These are phyloP conservation scores for Excoecaria agallocha DNA, from an alignment of 345 rosid species.

Conservation along the genomic window DNA sequence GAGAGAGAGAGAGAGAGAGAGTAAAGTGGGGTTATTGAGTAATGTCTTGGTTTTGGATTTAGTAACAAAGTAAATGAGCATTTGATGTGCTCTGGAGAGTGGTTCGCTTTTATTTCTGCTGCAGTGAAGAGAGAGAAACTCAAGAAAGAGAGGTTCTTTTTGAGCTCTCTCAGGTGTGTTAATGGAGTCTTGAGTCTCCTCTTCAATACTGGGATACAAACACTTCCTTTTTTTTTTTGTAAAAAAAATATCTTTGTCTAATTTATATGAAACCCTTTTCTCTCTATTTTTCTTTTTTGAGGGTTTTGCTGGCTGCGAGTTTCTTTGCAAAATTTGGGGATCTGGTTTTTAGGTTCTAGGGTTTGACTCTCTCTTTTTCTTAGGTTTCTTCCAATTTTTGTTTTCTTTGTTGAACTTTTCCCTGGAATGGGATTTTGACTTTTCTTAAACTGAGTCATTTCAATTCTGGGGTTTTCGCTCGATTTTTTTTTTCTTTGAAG, in stretches of 20 bases:
- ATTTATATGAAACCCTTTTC: conserved; percentile 21
- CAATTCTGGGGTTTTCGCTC: conserved; percentile 28
- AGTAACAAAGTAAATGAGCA: conserved; percentile 25
- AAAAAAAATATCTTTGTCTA: neutral
- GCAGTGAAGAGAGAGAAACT: conserved; percentile 23
- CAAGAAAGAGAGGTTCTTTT: conserved; percentile 13
- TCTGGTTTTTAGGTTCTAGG: conserved; percentile 58
- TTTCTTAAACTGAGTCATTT: conserved; percentile 26
- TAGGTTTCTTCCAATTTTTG: conserved; percentile 37
- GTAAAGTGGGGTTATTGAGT: conserved; percentile 23
- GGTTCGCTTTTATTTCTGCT: conserved; percentile 34
- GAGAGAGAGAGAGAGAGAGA: conserved; percentile 33
- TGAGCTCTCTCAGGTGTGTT: conserved; percentile 26
- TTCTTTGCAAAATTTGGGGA: conserved; percentile 42
- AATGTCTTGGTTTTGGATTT: conserved; percentile 30
- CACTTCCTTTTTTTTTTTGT: neutral
- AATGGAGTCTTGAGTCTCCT: conserved; percentile 23
- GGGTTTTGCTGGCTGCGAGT: conserved; percentile 18
- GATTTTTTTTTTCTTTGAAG: conserved; percentile 18
- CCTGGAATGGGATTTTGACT: conserved; percentile 40
- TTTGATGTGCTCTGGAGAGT: conserved; percentile 38
- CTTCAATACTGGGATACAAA: conserved; percentile 8
- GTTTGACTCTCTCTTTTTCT: conserved; percentile 46
- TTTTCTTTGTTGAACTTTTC: conserved; percentile 32
- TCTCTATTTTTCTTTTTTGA: conserved; percentile 12